Conservation (phyloP, 1,139 yeast genomes). For the Diutina rugosa region DNA sequence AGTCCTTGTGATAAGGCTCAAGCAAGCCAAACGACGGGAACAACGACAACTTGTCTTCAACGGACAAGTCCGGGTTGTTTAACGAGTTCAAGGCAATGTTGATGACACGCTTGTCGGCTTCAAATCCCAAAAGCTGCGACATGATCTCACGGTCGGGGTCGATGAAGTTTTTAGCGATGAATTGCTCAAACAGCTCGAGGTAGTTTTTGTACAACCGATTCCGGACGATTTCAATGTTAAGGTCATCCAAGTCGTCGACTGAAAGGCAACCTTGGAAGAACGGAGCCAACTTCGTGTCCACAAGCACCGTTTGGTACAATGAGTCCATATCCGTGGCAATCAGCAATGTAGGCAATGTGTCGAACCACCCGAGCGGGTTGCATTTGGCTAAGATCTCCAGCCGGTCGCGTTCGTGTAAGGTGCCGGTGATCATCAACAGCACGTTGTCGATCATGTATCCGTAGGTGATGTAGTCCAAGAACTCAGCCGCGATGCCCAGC, state of each 20-base stretch:
- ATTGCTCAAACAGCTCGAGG: constrained; percentile 72
- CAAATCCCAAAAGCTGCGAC: constrained; percentile 68
- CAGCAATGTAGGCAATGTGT: constrained; percentile 86
- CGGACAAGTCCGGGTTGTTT: constrained; percentile 57
- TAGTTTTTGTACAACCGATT: constrained; percentile 88
- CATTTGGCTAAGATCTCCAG: constrained; percentile 78
- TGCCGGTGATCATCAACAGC: constrained; percentile 90
- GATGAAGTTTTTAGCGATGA: constrained; percentile 45
- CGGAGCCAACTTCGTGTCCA: constrained; percentile 95
- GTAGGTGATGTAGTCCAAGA: constrained; percentile 83
- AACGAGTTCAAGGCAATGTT: constrained; percentile 86
- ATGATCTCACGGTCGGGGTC: constrained; percentile 76
- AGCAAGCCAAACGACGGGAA: constrained; percentile 75
- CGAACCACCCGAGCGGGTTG: constrained; percentile 98
- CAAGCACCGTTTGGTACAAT: constrained; percentile 83
- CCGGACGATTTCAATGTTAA: constrained; percentile 89
- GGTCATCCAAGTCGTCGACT: constrained; percentile 91
- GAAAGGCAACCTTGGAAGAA: constrained; percentile 84
- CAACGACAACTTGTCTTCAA: constrained; percentile 56
- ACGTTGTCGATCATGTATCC: constrained; percentile 99
- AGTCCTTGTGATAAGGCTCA: constrained; percentile 62
- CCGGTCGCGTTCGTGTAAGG: constrained; percentile 88
- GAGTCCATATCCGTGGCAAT: constrained; percentile 93
- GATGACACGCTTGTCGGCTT: constrained; percentile 90
- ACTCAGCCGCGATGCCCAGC: constrained; percentile 63